Base-by-base conservation (phyloP, 768 basidiomycete genomes). In the Pisolithus sp. region DNA sequence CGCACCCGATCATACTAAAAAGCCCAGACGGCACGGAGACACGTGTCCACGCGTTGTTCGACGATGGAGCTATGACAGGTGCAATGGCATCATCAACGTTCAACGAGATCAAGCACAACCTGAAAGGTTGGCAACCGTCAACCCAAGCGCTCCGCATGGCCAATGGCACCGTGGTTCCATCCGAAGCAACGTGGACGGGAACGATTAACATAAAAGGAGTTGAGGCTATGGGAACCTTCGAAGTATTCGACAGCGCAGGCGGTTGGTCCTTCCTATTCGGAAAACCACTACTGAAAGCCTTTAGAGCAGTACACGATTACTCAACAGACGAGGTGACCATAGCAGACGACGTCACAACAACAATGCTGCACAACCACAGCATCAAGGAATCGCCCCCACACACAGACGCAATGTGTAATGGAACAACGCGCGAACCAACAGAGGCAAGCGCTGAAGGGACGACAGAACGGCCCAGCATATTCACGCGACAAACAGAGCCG, bases 231-330 rank as follows among this genome's bases (percentile, higher is more conserved):
- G 39, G 39, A 40, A 40, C 39, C 7, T 40, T 40, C 17, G 17
- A 40, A 7, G 39, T 40, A 8, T 40, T 51, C 46, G 46, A 62
- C 43, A 67, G 68, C 26, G 54, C 61, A 1, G 61, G 61, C 0
- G 59, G 60, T 12, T 71, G 64, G 64, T 49, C 53, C 2, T 52
- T 69, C 15, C 42, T 69, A 1, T 56, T 70, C 8, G 63, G 66
- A 13, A 70, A 70, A 49, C 62, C 61, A 0, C 49, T 62, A 7
- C 58, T 68, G 13, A 49, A 51, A 23, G 40, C 37, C 7, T 62
- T 67, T 26, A 10, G 49, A 9, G 63, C 58, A 7, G 38, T 59
- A 2, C 68, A 68, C 20, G 57, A 68, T 31, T 70, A 66, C 38
- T 43, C n/a, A 1, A 23, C 26, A 7, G 60, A 63, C 39, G 46